phyloP scores from a whole-genome alignment of 1,139 yeast genomes.

The Kodamaea alishanica region DNA sequence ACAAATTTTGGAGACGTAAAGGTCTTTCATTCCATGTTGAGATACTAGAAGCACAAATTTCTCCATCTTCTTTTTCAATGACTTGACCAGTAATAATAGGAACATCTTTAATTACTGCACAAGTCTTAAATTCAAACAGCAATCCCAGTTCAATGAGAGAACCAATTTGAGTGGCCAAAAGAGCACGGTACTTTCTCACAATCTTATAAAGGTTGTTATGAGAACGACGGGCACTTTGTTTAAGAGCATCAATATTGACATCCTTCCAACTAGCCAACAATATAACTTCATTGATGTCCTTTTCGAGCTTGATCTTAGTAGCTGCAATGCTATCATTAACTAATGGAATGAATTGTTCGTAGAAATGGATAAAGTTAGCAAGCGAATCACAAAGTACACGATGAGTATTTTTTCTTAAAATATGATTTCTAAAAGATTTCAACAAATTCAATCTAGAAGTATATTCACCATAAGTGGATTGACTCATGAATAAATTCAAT shows the following conservation, averaged over 20 bases:
- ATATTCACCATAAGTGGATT: conserved; percentile 75
- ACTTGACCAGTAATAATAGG: conserved; percentile 16
- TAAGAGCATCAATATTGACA: conserved; percentile 87
- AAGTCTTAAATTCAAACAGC: conserved; percentile 13
- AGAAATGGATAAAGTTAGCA: conserved; percentile 60
- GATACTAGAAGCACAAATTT: conserved; percentile 20
- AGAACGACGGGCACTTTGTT: conserved; percentile 87
- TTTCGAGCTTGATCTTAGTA: conserved; percentile 57
- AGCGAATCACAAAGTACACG: conserved; percentile 37
- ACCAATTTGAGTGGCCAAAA: conserved; percentile 53
- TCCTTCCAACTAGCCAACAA: conserved; percentile 96
- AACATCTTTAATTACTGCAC: conserved; percentile 8
- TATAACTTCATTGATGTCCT: conserved; percentile 80
- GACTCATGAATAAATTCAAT: conserved; percentile 70
- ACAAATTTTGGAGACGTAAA: conserved; percentile 47
- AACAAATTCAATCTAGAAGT: conserved; percentile 53
- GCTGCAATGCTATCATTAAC: conserved; percentile 44
- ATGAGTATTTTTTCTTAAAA: conserved; percentile 19
- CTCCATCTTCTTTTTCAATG: conserved; percentile 13
- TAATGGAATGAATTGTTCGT: conserved; percentile 55
- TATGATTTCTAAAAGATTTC: conserved; percentile 59
- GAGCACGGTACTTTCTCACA: conserved; percentile 73
- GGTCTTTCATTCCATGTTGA: conserved; percentile 57
- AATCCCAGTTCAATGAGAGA: conserved; percentile 64
- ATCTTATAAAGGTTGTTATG: conserved; percentile 81